phyloP scores from a whole-genome alignment of 177 flowering plant species.

The Tripterygium wilfordii region DNA sequence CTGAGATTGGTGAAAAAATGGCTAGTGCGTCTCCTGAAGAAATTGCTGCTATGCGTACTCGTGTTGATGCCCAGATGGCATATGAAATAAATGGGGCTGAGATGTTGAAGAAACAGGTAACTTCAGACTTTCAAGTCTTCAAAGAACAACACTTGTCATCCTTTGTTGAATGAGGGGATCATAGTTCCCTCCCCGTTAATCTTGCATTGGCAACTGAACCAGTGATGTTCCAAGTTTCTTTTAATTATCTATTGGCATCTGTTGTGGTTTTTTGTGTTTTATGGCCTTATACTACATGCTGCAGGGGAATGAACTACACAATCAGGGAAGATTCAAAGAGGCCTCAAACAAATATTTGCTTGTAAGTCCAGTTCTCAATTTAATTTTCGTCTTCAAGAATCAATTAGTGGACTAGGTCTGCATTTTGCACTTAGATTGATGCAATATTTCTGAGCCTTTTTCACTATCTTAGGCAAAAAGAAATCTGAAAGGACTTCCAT shows the following conservation, averaged over 20 bases:
- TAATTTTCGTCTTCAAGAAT: not conserved
- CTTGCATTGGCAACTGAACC: too few relatives aligned
- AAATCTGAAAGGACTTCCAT: slow-evolving; percentile 54
- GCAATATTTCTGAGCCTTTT: too few relatives aligned
- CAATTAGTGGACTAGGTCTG: too few relatives aligned
- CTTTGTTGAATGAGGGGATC: too few relatives aligned
- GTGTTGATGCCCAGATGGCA: slow-evolving; percentile 55
- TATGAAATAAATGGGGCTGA: slow-evolving; percentile 77
- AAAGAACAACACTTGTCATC: too few relatives aligned
- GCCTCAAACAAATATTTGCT: slow-evolving; percentile 74
- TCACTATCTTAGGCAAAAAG: slow-evolving; percentile 60
- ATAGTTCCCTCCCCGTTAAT: too few relatives aligned
- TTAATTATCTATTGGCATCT: not conserved
- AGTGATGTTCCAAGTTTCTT: not conserved
- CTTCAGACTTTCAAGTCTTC: too few relatives aligned
- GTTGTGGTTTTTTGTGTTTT: too few relatives aligned
- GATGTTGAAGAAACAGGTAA: slow-evolving; percentile 84
- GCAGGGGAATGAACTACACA: slow-evolving; percentile 92
- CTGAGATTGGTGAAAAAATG: slow-evolving; percentile 79
- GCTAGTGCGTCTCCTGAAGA: slow-evolving; percentile 88
- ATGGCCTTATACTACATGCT: too few relatives aligned
- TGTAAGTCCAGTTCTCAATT: slow-evolving; percentile 34
- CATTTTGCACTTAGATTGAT: too few relatives aligned
- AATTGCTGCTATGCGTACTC: slow-evolving; percentile 76
- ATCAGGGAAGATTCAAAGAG: slow-evolving; percentile 62